phyloP scores from a whole-genome alignment of 2,329 filamentous ascomycete genomes.

The Diplocarpon mali region DNA sequence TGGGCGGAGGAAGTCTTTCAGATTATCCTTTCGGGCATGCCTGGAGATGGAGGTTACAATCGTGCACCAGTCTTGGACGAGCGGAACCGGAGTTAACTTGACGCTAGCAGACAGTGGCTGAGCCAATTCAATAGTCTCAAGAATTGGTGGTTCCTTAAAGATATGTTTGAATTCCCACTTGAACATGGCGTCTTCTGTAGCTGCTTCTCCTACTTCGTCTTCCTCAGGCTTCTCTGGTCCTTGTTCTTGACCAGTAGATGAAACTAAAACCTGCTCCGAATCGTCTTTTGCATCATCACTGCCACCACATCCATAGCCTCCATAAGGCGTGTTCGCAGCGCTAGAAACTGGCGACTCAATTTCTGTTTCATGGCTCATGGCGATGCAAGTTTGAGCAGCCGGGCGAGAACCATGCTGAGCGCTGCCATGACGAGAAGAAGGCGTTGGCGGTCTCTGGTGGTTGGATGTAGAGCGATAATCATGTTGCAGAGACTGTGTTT shows the following conservation, averaged over 20 bases:
- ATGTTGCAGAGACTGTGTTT: slow-evolving; percentile 4
- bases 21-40: slow-evolving; percentile 34
- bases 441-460: slow-evolving; percentile 11
- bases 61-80: slow-evolving; percentile 19
- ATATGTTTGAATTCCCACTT: slow-evolving; percentile 32
- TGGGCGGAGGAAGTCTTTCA: slow-evolving; percentile 32
- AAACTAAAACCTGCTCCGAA: not conserved
- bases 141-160: slow-evolving; percentile 29
- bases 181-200: slow-evolving; percentile 25
- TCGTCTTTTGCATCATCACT: not conserved
- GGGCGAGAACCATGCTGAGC: slow-evolving; percentile 8
- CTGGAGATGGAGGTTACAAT: slow-evolving; percentile 33
- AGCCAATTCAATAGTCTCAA: slow-evolving; percentile 36
- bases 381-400: slow-evolving; percentile 1
- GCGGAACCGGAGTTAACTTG: slow-evolving; percentile 35
- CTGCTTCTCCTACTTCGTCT: slow-evolving; percentile 10
- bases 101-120: slow-evolving; percentile 34
- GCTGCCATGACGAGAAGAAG: slow-evolving; percentile 7
- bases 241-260: not conserved
- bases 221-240: slow-evolving; percentile 1
- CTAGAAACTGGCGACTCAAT: slow-evolving; percentile 10
- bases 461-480: slow-evolving; percentile 7
- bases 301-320: not conserved
- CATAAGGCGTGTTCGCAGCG: slow-evolving; percentile 8
- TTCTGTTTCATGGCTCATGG: not conserved